Percentiles rank a stretch among this genome's conserved stretches.
phyloP scores from a whole-genome alignment of 768 basidiomycete species.

The Mycena filopes region DNA sequence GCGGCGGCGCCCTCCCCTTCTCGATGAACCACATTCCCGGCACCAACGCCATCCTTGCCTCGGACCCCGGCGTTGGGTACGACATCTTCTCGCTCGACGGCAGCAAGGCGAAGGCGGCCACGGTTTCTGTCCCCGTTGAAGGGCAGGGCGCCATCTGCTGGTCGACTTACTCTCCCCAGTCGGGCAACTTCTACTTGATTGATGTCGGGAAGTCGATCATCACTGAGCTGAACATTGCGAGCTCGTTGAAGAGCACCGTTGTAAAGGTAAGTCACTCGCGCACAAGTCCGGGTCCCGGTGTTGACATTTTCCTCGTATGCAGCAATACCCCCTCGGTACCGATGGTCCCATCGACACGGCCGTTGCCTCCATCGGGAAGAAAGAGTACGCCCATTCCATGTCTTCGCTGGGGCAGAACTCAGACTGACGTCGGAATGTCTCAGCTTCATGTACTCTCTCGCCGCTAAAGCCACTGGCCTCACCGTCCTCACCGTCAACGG shows the following conservation, averaged over 20 bases:
- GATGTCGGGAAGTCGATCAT: slow-evolving; percentile 34
- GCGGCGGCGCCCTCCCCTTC: slow-evolving; percentile 46
- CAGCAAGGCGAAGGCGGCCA: neutral
- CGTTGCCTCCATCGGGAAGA: slow-evolving; percentile 19
- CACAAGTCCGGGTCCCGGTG: too few relatives aligned
- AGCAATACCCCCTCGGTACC: slow-evolving; percentile 21
- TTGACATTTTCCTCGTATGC: neutral
- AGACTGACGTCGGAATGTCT: neutral
- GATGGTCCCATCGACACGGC: slow-evolving; percentile 23
- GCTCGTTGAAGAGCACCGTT: slow-evolving; percentile 18
- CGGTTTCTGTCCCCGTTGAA: slow-evolving; percentile 16
- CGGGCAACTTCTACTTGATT: slow-evolving; percentile 39
- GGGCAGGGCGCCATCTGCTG: slow-evolving; percentile 38
- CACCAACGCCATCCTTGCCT: slow-evolving; percentile 18
- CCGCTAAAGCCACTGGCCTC: slow-evolving; percentile 50
- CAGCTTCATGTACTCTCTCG: slow-evolving; percentile 55
- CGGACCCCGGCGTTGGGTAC: slow-evolving; percentile 30
- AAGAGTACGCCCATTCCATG: slow-evolving; percentile 15
- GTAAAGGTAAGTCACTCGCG: slow-evolving; percentile 10
- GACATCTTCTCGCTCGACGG: slow-evolving; percentile 28
- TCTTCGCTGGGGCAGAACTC: neutral
- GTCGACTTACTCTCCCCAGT: slow-evolving; percentile 34
- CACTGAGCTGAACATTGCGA: slow-evolving; percentile 35
- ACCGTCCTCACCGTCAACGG: slow-evolving; percentile 52
- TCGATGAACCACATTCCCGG: slow-evolving; percentile 35